Percentiles rank a stretch among this genome's conserved stretches.
phyloP scores from a whole-genome alignment of 495 filamentous ascomycete genomes.

The Neurospora sp. region DNA sequence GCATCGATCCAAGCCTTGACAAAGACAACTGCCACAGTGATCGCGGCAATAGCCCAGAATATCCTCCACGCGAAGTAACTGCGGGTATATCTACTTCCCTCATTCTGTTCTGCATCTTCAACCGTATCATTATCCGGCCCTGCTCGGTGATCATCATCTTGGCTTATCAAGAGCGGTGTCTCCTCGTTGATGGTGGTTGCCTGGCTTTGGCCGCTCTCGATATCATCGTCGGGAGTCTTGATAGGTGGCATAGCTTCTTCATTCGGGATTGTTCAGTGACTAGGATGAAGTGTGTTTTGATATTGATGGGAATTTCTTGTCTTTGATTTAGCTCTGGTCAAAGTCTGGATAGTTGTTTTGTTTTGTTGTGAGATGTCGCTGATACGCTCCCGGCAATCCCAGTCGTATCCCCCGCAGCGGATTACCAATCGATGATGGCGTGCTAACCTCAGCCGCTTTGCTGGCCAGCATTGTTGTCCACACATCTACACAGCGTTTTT shows the following conservation, averaged over 20 bases:
- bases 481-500: background rate
- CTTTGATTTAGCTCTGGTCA: background rate
- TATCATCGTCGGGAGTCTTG: background rate
- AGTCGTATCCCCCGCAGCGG: background rate
- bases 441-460: background rate
- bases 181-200: background rate
- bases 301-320: background rate
- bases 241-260: background rate
- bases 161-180: background rate
- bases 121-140: background rate
- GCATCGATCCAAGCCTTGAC: conserved; percentile 25
- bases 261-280: background rate
- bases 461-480: background rate
- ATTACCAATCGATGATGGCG: background rate
- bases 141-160: background rate
- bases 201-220: background rate
- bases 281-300: background rate
- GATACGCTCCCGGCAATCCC: background rate
- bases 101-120: background rate
- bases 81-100: background rate
- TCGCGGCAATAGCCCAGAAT: conserved; percentile 12
- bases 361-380: background rate
- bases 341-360: background rate
- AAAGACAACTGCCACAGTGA: conserved; percentile 14
- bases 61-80: conserved; percentile 10